These are phyloP conservation scores for Talaromyces liani DNA, from an alignment of 495 filamentous ascomycete genomes.

Conservation along the genomic window DNA sequence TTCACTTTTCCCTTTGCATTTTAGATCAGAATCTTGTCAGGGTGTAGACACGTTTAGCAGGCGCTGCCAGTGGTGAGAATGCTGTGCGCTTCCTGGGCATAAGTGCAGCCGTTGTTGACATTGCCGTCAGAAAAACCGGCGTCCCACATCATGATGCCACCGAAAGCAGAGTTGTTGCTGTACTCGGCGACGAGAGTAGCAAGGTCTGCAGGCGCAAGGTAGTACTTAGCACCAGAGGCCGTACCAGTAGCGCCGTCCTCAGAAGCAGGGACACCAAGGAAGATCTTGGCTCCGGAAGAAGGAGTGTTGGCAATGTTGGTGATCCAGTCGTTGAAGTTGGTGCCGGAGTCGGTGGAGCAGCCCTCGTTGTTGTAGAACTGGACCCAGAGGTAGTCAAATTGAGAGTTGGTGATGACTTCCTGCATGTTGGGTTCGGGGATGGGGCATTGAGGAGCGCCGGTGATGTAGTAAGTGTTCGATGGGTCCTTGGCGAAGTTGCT, in stretches of 20 bases:
- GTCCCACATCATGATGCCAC: conserved; percentile 51
- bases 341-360: conserved; percentile 17
- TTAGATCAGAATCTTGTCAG: background rate
- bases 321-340: conserved; percentile 40
- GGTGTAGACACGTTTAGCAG: background rate
- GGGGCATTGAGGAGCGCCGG: conserved; percentile 50
- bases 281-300: conserved; percentile 35
- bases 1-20: background rate
- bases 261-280: conserved; percentile 41
- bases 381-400: conserved; percentile 32
- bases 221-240: conserved; percentile 31
- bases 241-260: conserved; percentile 13
- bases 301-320: conserved; percentile 28
- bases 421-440: conserved; percentile 49
- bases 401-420: conserved; percentile 18
- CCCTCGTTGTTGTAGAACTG: conserved; percentile 38
- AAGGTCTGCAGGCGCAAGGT: conserved; percentile 31
- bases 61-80: conserved; percentile 18
- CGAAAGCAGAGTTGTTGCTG: conserved; percentile 31
- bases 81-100: conserved; percentile 29
- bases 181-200: conserved; percentile 22
- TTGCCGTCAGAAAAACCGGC: conserved; percentile 37
- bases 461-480: conserved; percentile 45
- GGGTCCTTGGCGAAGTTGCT: conserved; percentile 31
- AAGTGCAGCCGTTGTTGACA: conserved; percentile 32